phyloP scores from a whole-genome alignment of 331 rosid genomes.

The Malus hybrid region DNA sequence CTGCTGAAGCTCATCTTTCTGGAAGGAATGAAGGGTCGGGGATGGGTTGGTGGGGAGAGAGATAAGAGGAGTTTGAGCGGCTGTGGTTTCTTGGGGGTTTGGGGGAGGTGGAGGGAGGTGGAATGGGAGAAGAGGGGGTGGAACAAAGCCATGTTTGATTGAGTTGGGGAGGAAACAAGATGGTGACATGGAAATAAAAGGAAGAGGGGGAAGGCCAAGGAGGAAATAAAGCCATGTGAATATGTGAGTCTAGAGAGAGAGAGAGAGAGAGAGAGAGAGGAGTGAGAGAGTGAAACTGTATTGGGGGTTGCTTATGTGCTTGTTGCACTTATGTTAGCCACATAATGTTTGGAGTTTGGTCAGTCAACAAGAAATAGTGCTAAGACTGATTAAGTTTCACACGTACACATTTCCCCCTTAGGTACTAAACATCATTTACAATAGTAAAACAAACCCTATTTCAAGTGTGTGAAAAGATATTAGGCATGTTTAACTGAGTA shows the following conservation, averaged over 20 bases:
- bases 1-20: slow-evolving; percentile 7
- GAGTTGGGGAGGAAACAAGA: not conserved
- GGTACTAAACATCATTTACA: too few relatives aligned
- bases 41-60: not conserved
- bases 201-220: not conserved
- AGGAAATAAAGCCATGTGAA: slow-evolving; percentile 4
- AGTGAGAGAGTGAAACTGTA: not conserved
- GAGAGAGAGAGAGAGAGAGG: not conserved
- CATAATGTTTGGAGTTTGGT: slow-evolving; percentile 1
- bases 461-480: too few relatives aligned
- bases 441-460: not conserved
- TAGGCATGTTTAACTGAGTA: too few relatives aligned
- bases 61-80: not conserved
- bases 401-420: too few relatives aligned
- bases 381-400: too few relatives aligned
- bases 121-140: slow-evolving; percentile 24
- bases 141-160: slow-evolving; percentile 34
- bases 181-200: not conserved
- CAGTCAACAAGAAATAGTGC: not conserved
- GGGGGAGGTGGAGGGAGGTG: slow-evolving; percentile 17
- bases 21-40: slow-evolving; percentile 10
- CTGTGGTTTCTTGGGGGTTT: slow-evolving; percentile 14
- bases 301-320: slow-evolving; percentile 22
- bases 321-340: slow-evolving; percentile 24
- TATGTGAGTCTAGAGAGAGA: not conserved